Conservation (phyloP, 2,329 filamentous ascomycete species). For the Rhinocladiella similis region DNA sequence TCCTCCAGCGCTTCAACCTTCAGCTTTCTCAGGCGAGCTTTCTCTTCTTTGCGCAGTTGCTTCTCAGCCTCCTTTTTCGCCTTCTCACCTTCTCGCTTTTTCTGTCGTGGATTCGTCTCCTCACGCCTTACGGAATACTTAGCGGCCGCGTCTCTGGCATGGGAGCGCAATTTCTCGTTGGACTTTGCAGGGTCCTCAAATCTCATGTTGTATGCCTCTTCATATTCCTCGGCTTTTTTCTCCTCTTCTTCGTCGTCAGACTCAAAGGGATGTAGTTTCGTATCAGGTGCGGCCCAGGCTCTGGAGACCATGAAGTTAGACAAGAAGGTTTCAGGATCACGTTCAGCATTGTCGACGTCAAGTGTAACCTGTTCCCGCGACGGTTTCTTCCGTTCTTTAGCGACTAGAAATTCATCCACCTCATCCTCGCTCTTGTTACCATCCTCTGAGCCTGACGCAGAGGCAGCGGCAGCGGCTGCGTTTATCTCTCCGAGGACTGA, state of each 20-base stretch:
- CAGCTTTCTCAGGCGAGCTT: slow-evolving; percentile 78
- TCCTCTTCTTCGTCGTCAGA: slow-evolving; percentile 84
- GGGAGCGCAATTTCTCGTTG: slow-evolving; percentile 84
- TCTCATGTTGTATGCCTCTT: slow-evolving; percentile 90
- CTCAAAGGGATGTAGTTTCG: slow-evolving; percentile 76
- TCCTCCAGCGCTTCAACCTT: slow-evolving; percentile 88
- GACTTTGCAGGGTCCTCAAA: slow-evolving; percentile 89
- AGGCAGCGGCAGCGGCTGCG: slow-evolving; percentile 56
- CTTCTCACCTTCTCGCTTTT: slow-evolving; percentile 74
- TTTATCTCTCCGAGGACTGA: slow-evolving; percentile 80
- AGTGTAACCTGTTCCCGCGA: slow-evolving; percentile 53
- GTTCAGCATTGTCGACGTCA: slow-evolving; percentile 75
- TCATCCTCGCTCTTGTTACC: slow-evolving; percentile 54
- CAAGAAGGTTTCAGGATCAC: slow-evolving; percentile 88
- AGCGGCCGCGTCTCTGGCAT: slow-evolving; percentile 81
- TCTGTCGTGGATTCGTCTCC: slow-evolving; percentile 73
- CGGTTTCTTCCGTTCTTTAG: slow-evolving; percentile 57
- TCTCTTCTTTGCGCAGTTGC: slow-evolving; percentile 73
- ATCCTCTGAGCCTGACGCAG: slow-evolving; percentile 40
- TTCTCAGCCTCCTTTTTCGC: slow-evolving; percentile 78
- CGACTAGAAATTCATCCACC: slow-evolving; percentile 73
- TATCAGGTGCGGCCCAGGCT: slow-evolving; percentile 74
- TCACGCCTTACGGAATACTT: slow-evolving; percentile 84
- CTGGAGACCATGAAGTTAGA: slow-evolving; percentile 92
- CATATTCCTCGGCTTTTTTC: slow-evolving; percentile 77